Conservation (phyloP, 345 rosid genomes). For the Excoecaria agallocha region DNA sequence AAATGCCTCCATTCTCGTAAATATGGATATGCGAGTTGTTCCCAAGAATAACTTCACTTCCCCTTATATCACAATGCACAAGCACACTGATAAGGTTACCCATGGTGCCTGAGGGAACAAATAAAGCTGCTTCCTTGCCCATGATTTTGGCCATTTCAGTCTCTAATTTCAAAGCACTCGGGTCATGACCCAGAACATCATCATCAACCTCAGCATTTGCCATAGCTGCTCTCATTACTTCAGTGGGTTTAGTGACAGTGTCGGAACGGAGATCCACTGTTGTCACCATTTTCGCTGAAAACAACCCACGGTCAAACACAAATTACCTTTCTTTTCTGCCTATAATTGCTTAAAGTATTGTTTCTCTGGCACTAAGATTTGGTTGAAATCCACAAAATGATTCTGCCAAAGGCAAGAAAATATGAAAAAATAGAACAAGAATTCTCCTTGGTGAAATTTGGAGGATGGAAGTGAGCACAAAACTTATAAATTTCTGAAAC, state of each 20-base stretch:
- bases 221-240: constrained; percentile 89
- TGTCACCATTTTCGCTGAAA: constrained; percentile 52
- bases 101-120: constrained; percentile 95
- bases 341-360: constrained; percentile 19
- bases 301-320: neutral
- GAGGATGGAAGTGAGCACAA: neutral
- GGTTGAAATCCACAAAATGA: neutral
- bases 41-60: constrained; percentile 95
- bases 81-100: constrained; percentile 90
- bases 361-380: constrained; percentile 29
- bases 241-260: constrained; percentile 86
- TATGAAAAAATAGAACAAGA: neutral
- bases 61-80: constrained; percentile 80
- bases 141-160: constrained; percentile 62
- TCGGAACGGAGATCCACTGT: constrained; percentile 90
- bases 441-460: neutral
- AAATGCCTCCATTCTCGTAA: constrained; percentile 82
- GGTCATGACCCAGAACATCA: constrained; percentile 71
- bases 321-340: neutral
- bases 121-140: constrained; percentile 87
- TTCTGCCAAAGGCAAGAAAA: neutral
- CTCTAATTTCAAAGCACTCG: constrained; percentile 61
- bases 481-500: neutral
- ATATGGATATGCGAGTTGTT: constrained; percentile 74
- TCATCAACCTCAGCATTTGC: constrained; percentile 89